Base-by-base conservation (phyloP, 305 asterid species). In the Solanum hybrid region DNA sequence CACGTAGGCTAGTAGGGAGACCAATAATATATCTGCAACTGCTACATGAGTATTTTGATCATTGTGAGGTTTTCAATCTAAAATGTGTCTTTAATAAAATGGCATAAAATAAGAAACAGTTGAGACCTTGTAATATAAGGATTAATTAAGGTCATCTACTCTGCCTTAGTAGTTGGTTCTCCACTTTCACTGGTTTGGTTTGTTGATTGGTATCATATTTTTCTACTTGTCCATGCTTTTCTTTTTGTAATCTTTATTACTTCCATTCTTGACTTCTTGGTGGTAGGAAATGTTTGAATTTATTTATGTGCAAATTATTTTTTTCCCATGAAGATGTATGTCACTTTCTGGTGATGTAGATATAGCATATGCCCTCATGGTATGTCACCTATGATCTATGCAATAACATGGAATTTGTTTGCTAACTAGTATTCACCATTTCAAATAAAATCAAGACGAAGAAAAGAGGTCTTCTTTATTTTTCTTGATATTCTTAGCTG, bases 121-220 rank as follows among this genome's bases (percentile, higher is more conserved):
- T 60, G 34, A 85, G 88, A 32, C 88, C n/a, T 85, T 85, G 51
- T 32, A 56, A 85, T 85, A 26, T 84, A 4, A 24, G 72, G 72
- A 64, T 22, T 64, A 64, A 64, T 64, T 64, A 66, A 84, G 46
- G 42, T 85, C 46, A 17, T 85, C 22, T 34, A 85, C 32, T 85
- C 51, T 85, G 13, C 51, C 88, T 85, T 17, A 60, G 27, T 60
- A 56, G 88, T 85, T 85, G 77, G 88, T 10, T 85, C 40, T 85
- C 77, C 88, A 60, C 88, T 85, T 85, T 85, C 88, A 34, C 24
- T 85, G 51, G 77, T 85, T 85, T 85, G 77, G 51, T 9, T 85
- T 60, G 77, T 85, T 85, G 17, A 60, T 85, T 56, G 34, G n/a
- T 85, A 34, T 60, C 77, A 22, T 85, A 22, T 60, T 56, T 85